These are phyloP conservation scores for Diophrys sp. DNA, from an alignment of 73 alveolate species.

Conservation along the genomic window DNA sequence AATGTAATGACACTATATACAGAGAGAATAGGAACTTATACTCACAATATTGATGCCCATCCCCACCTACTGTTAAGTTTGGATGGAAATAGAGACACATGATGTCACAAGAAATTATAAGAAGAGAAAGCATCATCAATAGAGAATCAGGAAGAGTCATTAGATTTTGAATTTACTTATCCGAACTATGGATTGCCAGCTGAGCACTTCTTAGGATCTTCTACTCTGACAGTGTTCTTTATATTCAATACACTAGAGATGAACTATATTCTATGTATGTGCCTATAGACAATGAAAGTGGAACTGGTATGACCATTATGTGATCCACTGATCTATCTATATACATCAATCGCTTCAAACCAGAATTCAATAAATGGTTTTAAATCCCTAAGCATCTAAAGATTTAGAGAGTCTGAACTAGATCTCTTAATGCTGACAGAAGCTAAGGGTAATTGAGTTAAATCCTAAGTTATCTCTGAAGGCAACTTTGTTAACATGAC, in stretches of 20 bases:
- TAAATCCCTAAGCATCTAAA: too few relatives aligned
- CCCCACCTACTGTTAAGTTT: background rate
- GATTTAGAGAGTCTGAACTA: too few relatives aligned
- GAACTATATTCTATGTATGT: background rate
- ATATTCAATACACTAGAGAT: background rate
- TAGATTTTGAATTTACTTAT: background rate
- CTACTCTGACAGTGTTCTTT: background rate
- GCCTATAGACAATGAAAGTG: background rate
- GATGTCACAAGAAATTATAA: background rate
- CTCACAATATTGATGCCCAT: background rate
- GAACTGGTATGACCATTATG: background rate
- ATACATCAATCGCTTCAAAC: background rate
- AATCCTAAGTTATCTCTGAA: too few relatives aligned
- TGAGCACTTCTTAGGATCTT: background rate
- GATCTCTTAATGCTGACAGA: too few relatives aligned
- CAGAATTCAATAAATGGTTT: too few relatives aligned
- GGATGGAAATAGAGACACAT: background rate
- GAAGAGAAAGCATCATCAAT: background rate
- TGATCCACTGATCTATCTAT: background rate
- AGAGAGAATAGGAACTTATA: background rate
- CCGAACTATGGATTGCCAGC: background rate
- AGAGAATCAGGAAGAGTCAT: background rate
- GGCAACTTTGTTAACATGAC: too few relatives aligned
- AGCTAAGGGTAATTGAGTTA: too few relatives aligned
- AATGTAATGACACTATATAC: background rate